These are phyloP conservation scores for Iberis pinnata DNA, from an alignment of 345 rosid species.

Conservation along the genomic window DNA sequence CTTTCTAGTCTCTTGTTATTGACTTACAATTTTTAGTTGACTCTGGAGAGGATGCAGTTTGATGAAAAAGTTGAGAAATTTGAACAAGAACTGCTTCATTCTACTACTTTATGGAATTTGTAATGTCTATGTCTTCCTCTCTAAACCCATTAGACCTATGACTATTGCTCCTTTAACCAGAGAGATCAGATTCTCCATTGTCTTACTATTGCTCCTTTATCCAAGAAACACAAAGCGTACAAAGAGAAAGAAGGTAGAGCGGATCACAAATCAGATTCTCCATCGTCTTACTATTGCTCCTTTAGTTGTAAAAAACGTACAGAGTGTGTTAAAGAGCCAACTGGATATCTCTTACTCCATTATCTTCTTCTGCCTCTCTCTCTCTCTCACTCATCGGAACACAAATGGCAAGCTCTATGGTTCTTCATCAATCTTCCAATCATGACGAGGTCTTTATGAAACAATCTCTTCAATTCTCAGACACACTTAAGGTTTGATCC, in stretches of 20 bases:
- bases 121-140: slow-evolving; percentile 36
- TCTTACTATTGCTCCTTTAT: slow-evolving; percentile 8
- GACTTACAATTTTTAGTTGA: slow-evolving; percentile 25
- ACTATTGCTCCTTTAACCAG: no score
- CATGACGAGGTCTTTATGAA: slow-evolving; percentile 66
- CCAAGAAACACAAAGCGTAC: no score
- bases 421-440: slow-evolving; percentile 41
- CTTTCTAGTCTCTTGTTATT: slow-evolving; percentile 9
- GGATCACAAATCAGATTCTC: slow-evolving; percentile 20
- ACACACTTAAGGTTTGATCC: slow-evolving; percentile 54
- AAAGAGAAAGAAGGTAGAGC: slow-evolving; percentile 1
- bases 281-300: no score
- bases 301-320: no score
- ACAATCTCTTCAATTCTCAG: slow-evolving; percentile 58
- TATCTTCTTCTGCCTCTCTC: background rate
- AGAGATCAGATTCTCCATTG: slow-evolving; percentile 89
- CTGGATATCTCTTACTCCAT: slow-evolving; percentile 29
- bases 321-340: no score
- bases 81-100: slow-evolving; percentile 36
- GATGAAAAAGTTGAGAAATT: slow-evolving; percentile 42
- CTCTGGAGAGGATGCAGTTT: slow-evolving; percentile 34
- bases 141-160: background rate
- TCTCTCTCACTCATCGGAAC: slow-evolving; percentile 6
- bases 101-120: slow-evolving; percentile 52
- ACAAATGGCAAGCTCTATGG: slow-evolving; percentile 25